phyloP scores from a whole-genome alignment of 2,329 filamentous ascomycete genomes.

The Colletotrichum destructivum region DNA sequence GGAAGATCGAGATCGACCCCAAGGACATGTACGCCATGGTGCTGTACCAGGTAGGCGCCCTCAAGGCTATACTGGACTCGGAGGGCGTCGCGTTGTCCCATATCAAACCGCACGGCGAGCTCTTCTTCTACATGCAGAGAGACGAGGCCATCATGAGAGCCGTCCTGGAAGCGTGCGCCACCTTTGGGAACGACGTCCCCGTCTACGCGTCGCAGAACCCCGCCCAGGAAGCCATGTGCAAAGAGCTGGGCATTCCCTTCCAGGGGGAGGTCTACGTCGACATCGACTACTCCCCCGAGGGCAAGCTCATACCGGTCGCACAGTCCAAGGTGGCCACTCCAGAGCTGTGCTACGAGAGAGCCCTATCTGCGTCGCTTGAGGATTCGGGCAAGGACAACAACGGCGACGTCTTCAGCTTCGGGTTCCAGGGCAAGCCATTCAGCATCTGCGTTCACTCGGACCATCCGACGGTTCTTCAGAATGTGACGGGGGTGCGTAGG shows the following conservation, averaged over 20 bases:
- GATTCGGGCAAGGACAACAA: not conserved
- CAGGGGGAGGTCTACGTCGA: slow-evolving; percentile 45
- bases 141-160: slow-evolving; percentile 48
- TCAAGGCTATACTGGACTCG: slow-evolving; percentile 71
- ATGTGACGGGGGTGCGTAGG: not conserved
- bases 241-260: slow-evolving; percentile 41
- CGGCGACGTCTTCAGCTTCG: not conserved
- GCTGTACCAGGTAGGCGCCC: slow-evolving; percentile 75
- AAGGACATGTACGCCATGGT: slow-evolving; percentile 71
- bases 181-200: slow-evolving; percentile 47
- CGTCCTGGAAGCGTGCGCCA: slow-evolving; percentile 47
- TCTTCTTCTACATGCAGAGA: slow-evolving; percentile 61
- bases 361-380: not conserved
- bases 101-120: slow-evolving; percentile 67
- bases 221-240: slow-evolving; percentile 38
- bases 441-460: slow-evolving; percentile 26
- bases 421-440: slow-evolving; percentile 10
- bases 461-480: slow-evolving; percentile 6
- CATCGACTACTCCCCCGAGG: slow-evolving; percentile 46
- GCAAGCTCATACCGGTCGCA: slow-evolving; percentile 35
- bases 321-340: slow-evolving; percentile 36
- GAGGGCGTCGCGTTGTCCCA: slow-evolving; percentile 71
- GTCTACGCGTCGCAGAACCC: slow-evolving; percentile 47
- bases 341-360: slow-evolving; percentile 37
- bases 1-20: slow-evolving; percentile 71